phyloP scores from a whole-genome alignment of 805 yeast species.

The Cyberlindnera samutprakarnensis region DNA sequence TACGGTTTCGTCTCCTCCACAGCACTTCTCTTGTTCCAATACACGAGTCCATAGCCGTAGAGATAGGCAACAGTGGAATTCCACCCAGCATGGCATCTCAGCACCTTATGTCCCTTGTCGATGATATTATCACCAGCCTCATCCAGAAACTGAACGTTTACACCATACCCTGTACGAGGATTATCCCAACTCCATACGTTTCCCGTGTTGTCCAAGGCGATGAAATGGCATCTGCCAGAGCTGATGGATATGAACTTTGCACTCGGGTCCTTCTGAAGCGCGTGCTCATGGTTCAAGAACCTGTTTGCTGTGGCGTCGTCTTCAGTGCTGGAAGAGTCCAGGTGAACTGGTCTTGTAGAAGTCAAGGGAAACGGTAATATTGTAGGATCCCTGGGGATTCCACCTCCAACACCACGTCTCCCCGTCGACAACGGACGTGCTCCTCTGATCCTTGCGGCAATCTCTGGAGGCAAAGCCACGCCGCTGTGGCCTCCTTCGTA shows the following conservation, averaged over 20 bases:
- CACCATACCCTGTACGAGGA: conserved; percentile 32
- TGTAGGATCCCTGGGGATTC: no score
- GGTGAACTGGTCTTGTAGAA: neutral
- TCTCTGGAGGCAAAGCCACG: neutral
- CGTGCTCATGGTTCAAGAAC: conserved; percentile 10
- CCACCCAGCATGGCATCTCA: conserved; percentile 64
- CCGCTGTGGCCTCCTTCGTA: no score
- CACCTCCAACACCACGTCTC: conserved; percentile 5
- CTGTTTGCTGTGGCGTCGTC: conserved; percentile 5
- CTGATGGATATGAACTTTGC: conserved; percentile 39
- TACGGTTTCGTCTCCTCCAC: conserved; percentile 6
- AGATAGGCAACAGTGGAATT: conserved; percentile 43
- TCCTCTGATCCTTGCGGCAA: neutral
- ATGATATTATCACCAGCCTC: conserved; percentile 20
- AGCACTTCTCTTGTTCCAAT: conserved; percentile 36
- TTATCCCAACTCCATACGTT: conserved; percentile 58
- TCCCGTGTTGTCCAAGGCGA: conserved; percentile 46
- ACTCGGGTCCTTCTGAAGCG: conserved; percentile 8
- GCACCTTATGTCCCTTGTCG: conserved; percentile 24
- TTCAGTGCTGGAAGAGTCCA: neutral
- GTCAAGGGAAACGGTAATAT: neutral
- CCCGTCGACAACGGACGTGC: neutral
- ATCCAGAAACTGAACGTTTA: conserved; percentile 31
- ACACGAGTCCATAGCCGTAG: conserved; percentile 43
- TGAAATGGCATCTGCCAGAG: conserved; percentile 58